Evolutionary conservation across 139 green algal species (phyloP).

Genomic region (Chlamydomonas sp.): DNA sequence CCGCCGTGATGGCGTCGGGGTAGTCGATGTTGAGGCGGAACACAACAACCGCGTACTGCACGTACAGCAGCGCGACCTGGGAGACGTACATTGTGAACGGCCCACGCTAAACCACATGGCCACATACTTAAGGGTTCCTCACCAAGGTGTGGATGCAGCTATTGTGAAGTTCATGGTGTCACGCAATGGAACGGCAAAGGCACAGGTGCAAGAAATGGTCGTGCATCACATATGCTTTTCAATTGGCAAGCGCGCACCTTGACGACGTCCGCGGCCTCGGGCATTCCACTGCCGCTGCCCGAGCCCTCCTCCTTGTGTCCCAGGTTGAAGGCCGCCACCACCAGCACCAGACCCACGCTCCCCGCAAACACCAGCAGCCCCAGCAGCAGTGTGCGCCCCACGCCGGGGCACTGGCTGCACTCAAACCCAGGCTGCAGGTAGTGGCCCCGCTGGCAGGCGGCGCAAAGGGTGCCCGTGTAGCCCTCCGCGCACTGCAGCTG

Average conservation of each 20-base stretch:
- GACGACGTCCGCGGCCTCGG: too few relatives aligned
- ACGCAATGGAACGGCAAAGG: too few relatives aligned
- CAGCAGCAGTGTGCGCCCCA: background rate
- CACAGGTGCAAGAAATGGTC: background rate
- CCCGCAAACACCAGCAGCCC: too few relatives aligned
- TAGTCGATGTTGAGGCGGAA: constrained; percentile 30
- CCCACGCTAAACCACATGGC: background rate
- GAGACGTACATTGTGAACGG: background rate
- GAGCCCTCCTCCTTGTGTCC: too few relatives aligned
- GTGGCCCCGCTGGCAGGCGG: background rate
- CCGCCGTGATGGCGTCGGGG: constrained; percentile 34
- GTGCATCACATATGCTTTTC: too few relatives aligned
- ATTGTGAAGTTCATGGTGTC: too few relatives aligned
- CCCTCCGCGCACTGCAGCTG: too few relatives aligned
- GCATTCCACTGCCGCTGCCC: too few relatives aligned
- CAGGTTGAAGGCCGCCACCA: background rate
- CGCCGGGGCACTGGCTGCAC: background rate
- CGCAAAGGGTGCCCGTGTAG: too few relatives aligned
- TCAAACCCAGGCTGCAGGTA: background rate
- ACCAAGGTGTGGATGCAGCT: too few relatives aligned
- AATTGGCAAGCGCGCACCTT: too few relatives aligned
- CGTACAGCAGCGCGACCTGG: constrained; percentile 22
- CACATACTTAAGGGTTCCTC: too few relatives aligned
- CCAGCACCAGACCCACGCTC: background rate
- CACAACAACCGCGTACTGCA: constrained; percentile 37